Base-by-base conservation (phyloP, 129 eudicot genomes). In the Erigeron canadensis region DNA sequence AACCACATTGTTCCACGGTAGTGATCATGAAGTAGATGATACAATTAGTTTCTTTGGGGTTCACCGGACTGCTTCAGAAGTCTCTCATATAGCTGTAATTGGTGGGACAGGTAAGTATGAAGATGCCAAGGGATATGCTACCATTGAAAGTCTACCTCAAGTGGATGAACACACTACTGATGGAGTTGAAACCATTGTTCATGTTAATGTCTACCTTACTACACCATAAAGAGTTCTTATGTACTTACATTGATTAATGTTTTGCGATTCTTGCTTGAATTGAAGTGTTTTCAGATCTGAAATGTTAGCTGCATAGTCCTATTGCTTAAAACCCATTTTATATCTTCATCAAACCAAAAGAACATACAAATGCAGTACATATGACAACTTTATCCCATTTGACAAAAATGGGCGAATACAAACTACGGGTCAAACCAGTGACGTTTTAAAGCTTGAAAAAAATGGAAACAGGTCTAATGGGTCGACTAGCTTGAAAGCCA, bases 21-120 rank as follows among this genome's bases (percentile, higher is more conserved):
- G 74, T 22, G 90, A 67, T 0, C 86, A 89, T 7, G 96, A 80
- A 41, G 83, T 81, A 10, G 96, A 72, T 15, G 96, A 89, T 44
- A 80, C 89, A 0, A 78, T 92, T 34, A 92, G 98, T 78, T 85
- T 89, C 77, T 91, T 94, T 16, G 95, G 97, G 51, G 85, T 95
- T 46, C 96, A 90, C 72, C 75, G 93, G 13, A 90, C 97, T 0
- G 96, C 96, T 3, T 82, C 96, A 11, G 86, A 87, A 19, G 71
- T 85, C 37, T 95, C 99, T 8, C 87, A 90, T 8, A 80, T 90
- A 0, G 96, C 91, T 0, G 79, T 94, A 7, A 84, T 94, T 34
- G 97, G 98, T 43, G 98, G 97, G 45, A 94, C 93, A 0, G 94
- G 96, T 2, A 90, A 86, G 79, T 94, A 94, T 59, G 96, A 84